phyloP scores from a whole-genome alignment of 2,329 filamentous ascomycete species.

The Sporothrix brasiliensis region DNA sequence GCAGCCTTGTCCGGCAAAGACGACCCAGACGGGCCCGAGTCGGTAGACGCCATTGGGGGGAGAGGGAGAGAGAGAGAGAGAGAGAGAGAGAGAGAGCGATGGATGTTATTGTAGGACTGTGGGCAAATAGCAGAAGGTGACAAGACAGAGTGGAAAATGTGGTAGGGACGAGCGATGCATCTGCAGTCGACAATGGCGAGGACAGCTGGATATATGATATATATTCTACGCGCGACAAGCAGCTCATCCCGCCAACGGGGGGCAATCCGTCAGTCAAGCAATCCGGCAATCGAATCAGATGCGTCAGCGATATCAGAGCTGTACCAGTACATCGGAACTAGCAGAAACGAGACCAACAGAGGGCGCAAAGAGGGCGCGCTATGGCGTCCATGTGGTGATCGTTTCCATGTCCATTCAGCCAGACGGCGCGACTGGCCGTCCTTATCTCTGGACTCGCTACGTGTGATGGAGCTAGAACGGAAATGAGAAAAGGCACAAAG shows the following conservation, averaged over 20 bases:
- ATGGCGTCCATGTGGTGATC: background rate
- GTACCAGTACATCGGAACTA: background rate
- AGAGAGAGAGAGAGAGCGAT: background rate
- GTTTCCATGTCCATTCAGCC: background rate
- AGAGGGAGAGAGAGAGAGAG: background rate
- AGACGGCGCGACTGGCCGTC: background rate
- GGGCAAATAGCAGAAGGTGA: background rate
- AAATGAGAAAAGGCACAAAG: background rate
- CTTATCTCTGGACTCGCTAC: background rate
- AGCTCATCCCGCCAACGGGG: background rate
- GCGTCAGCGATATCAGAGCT: background rate
- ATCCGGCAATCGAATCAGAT: constrained; percentile 1
- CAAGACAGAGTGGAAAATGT: no score
- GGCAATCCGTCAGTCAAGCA: background rate
- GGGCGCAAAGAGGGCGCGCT: background rate
- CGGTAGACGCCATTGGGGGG: background rate
- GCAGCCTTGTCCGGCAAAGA: background rate
- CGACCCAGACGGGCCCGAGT: constrained; percentile 1
- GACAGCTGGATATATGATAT: background rate
- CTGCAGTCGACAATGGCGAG: no score
- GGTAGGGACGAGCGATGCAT: no score
- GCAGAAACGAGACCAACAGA: background rate
- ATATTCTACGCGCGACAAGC: constrained; percentile 13
- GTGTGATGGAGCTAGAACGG: no score
- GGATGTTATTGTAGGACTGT: no score